Evolutionary conservation across 73 alveolate species (phyloP), one percentile per base, ranked within the genome.

Genomic region (Breviolum minutum): DNA sequence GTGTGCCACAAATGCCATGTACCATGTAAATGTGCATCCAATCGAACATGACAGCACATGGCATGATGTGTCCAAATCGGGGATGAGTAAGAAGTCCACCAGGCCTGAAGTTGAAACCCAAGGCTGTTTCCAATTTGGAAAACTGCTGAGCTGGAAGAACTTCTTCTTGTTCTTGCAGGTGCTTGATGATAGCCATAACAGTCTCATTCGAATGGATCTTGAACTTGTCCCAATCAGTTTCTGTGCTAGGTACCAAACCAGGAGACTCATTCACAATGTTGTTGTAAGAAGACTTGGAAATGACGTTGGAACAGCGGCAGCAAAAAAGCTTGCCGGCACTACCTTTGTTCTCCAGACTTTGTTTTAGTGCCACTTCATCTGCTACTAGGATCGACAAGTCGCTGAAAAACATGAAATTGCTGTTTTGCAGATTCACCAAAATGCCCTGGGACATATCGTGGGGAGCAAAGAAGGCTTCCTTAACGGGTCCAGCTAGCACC

Each of bases 21-120:
- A 87, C 85, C 69, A 87, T 22, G 20, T 12, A 87, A 48, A 87
- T 48, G 54, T 87, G 95, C 54, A 87, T n/a, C 95, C 95, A 87
- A 22, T 64, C 95, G 71, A 30, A 87, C 95, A 87, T 87, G 32
- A 87, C 63, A 9, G n/a, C 3, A 8, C 32, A 82, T 0, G 76
- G 80, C 17, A 88, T 16, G 32, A 16, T 14, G 22, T 40, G 70
- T 14, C 95, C 95, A 29, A 32, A 88, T 0, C 61, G 24, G 5
- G 84, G 73, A 11, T 66, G 69, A 7, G 69, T 27, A 48, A 88
- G 20, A 26, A 88, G 29, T 8, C 95, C 95, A 7, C 1, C 60
- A 12, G 84, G 86, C 62, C 14, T 29, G 27, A 14, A 68, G 27
- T 88, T 88, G 73, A 29, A 88, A 3, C 85, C 95, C 2, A 66